phyloP scores from a whole-genome alignment of 805 yeast genomes.

The Priceomyces fermenticarens region DNA sequence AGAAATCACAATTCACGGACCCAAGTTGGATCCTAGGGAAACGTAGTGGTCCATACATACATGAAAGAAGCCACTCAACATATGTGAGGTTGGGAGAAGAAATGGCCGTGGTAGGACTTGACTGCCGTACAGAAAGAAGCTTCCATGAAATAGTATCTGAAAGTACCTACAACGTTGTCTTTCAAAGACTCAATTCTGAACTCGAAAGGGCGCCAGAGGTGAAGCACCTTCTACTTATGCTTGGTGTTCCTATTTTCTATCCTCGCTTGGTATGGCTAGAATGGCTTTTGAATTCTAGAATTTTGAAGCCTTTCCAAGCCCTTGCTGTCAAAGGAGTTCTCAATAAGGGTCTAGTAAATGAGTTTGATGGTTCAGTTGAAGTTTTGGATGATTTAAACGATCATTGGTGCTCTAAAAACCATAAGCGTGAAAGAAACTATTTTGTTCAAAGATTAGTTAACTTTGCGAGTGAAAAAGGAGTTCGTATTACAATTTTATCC shows the following conservation, averaged over 20 bases:
- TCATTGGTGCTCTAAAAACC: conserved; percentile 92
- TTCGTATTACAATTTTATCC: conserved; percentile 77
- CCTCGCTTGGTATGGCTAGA: conserved; percentile 94
- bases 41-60: conserved; percentile 64
- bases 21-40: conserved; percentile 63
- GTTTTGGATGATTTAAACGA: conserved; percentile 90
- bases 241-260: conserved; percentile 94
- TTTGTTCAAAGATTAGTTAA: conserved; percentile 60
- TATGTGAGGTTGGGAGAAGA: conserved; percentile 73
- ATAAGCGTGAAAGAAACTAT: conserved; percentile 79
- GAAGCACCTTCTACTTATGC: conserved; percentile 74
- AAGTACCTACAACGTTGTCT: conserved; percentile 58
- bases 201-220: conserved; percentile 48
- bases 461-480: conserved; percentile 61
- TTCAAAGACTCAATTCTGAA: conserved; percentile 58
- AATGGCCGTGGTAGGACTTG: conserved; percentile 74
- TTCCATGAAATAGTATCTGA: conserved; percentile 52
- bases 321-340: conserved; percentile 60
- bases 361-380: conserved; percentile 89
- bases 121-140: conserved; percentile 89
- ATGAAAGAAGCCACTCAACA: conserved; percentile 62
- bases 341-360: conserved; percentile 76
- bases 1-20: conserved; percentile 36
- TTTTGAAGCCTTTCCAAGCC: conserved; percentile 59
- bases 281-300: conserved; percentile 58